phyloP scores from a whole-genome alignment of 805 yeast species.

The Middelhovenomyces tepae region DNA sequence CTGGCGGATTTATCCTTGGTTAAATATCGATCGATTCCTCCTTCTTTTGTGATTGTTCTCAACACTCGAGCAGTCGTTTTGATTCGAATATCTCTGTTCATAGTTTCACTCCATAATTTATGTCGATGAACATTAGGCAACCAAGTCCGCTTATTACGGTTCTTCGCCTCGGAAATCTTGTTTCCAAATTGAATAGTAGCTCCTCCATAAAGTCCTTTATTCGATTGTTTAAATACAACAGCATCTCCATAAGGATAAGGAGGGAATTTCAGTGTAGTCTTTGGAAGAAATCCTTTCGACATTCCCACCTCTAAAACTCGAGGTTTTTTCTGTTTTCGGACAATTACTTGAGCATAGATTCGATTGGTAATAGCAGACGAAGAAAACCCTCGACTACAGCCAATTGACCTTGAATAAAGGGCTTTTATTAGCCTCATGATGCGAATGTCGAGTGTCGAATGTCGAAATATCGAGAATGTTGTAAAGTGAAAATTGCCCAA shows the following conservation, averaged over 20 bases:
- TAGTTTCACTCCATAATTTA: constrained; percentile 75
- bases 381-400: constrained; percentile 4
- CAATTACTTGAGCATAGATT: constrained; percentile 1
- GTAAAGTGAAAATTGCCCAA: no score
- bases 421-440: no score
- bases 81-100: constrained; percentile 47
- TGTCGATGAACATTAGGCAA: constrained; percentile 72
- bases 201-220: constrained; percentile 88
- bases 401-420: no score
- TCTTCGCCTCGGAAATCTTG: constrained; percentile 66
- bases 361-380: neutral
- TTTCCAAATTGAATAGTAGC: constrained; percentile 69
- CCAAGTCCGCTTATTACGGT: constrained; percentile 67
- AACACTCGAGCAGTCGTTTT: constrained; percentile 73
- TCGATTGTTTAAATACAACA: constrained; percentile 68
- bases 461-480: no score
- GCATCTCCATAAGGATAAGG: constrained; percentile 76
- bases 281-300: constrained; percentile 22
- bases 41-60: constrained; percentile 82
- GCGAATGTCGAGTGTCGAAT: no score
- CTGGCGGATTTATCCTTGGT: constrained; percentile 83
- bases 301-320: constrained; percentile 44
- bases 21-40: constrained; percentile 87
- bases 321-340: constrained; percentile 8
- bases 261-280: constrained; percentile 36